A percentile compares a stretch with the other conserved stretches of the same genome.
These are phyloP conservation scores for Kondoa subrosea DNA, from an alignment of 768 basidiomycete genomes.

Conservation along the genomic window DNA sequence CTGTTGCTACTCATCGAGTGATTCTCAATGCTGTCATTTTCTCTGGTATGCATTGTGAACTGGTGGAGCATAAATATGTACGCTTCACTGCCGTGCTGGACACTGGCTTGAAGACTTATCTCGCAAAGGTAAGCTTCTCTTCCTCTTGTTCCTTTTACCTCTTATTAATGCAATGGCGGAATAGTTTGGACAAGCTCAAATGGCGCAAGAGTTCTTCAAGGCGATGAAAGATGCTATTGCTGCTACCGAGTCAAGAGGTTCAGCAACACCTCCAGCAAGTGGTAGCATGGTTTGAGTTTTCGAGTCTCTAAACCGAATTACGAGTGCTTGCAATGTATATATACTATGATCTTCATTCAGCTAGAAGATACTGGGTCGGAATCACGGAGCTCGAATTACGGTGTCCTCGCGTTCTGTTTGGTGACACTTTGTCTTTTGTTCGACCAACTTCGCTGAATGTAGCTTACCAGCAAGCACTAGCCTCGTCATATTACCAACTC, in stretches of 20 bases:
- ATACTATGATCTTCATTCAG: too few relatives aligned
- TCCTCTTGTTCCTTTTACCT: background rate
- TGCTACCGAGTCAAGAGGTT: background rate
- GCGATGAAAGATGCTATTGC: background rate
- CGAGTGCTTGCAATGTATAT: too few relatives aligned
- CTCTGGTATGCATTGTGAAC: conserved; percentile 21
- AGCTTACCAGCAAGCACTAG: too few relatives aligned
- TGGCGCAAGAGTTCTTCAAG: background rate
- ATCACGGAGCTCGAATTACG: too few relatives aligned
- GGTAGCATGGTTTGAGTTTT: too few relatives aligned
- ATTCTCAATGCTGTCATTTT: conserved; percentile 25
- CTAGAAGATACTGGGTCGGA: too few relatives aligned
- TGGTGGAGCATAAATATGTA: conserved; percentile 25
- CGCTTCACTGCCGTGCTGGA: conserved; percentile 21
- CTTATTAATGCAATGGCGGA: background rate
- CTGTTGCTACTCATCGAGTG: conserved; percentile 24
- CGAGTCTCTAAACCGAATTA: too few relatives aligned
- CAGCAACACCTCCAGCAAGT: background rate
- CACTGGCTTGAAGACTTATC: conserved; percentile 21
- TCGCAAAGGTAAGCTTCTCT: conserved; percentile 20
- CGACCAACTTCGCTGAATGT: too few relatives aligned
- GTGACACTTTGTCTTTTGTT: too few relatives aligned
- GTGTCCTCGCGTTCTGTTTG: too few relatives aligned
- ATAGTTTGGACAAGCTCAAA: background rate
- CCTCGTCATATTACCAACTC: too few relatives aligned